phyloP scores from a whole-genome alignment of 202 grass and related monocot genomes.

The Schoenoplectus tabernaemontani region DNA sequence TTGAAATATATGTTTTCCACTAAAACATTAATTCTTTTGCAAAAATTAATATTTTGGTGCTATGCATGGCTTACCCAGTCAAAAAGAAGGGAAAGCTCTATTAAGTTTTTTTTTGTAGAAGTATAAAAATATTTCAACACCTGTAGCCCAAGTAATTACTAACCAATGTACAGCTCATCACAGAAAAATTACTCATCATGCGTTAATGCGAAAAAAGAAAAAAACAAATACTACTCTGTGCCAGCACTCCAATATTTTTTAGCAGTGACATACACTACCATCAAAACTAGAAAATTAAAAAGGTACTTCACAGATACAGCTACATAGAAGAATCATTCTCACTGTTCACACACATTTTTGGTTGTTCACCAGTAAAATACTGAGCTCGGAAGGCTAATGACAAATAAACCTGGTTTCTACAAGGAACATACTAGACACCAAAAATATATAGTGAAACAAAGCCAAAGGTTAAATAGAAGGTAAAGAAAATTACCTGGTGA shows the following conservation, averaged over 20 bases:
- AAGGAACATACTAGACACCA: not conserved
- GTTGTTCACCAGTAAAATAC: constrained; percentile 9
- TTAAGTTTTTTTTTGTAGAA: too few relatives aligned
- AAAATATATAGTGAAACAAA: not conserved
- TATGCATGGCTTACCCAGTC: not conserved
- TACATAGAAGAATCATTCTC: not conserved
- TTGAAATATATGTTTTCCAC: not conserved
- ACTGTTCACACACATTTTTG: not conserved
- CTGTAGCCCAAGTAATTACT: not conserved
- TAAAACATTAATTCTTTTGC: not conserved
- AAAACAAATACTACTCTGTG: not conserved
- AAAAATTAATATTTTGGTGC: not conserved
- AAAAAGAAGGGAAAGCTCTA: not conserved
- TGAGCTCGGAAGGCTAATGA: not conserved
- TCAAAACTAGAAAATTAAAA: not conserved
- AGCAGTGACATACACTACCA: not conserved
- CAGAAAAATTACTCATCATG: not conserved
- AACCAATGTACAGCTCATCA: not conserved
- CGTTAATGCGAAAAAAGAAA: not conserved
- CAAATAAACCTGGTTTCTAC: not conserved
- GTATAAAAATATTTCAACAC: not conserved
- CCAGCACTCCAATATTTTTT: not conserved
- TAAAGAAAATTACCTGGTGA: constrained; percentile 38
- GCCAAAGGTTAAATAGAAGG: not conserved
- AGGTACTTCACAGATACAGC: not conserved